Base-by-base conservation (phyloP, 176 grass and related monocot species). In the Themeda triandra region DNA sequence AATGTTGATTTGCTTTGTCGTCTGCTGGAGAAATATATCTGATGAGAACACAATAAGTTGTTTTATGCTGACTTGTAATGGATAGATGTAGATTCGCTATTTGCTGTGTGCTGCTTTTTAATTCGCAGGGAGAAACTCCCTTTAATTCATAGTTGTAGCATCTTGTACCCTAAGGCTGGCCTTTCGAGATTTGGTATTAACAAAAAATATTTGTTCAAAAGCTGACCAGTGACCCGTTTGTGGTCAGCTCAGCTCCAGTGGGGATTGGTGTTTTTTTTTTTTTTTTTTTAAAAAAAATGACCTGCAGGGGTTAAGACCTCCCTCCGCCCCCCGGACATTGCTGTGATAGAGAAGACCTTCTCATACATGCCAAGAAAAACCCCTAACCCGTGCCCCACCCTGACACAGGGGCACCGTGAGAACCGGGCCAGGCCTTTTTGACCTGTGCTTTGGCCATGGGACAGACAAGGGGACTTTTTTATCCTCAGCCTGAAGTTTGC, bases 31-130 rank as follows among this genome's bases (percentile, higher is more conserved):
- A 66, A 81, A 66, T 40, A 66, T 63, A 19, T 74, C 3, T 31
- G 33, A 41, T 66, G 78, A 42, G 41, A 75, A 70, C 51, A 62
- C 15, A 54, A 39, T 88, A 62, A 15, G 10, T 63, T 78, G n/a
- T 35, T 27, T 32, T 39, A 48, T 76, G 66, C 28, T 66, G 28
- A 30, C 5, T 17, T 44, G 62, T 24, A 48, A 37, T 17, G 36
- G 5, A 45, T 76, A 60, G 60, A 63, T 77, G 53, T 24, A 0
- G 31, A 63, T 64, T 83, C 17, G n/a, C 27, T 69, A 23, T 77
- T 82, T 70, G 29, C 7, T 39, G 35, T 12, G 37, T 71, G 21
- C 67, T 35, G 12, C 10, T 71, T 71, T 71, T 71, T 14, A 42
- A 41, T 71, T 42, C 10, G 6, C 23, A 41, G 37, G 36, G 58